Conservation (phyloP, 2,329 filamentous ascomycete genomes). For the Talaromyces sp. region DNA sequence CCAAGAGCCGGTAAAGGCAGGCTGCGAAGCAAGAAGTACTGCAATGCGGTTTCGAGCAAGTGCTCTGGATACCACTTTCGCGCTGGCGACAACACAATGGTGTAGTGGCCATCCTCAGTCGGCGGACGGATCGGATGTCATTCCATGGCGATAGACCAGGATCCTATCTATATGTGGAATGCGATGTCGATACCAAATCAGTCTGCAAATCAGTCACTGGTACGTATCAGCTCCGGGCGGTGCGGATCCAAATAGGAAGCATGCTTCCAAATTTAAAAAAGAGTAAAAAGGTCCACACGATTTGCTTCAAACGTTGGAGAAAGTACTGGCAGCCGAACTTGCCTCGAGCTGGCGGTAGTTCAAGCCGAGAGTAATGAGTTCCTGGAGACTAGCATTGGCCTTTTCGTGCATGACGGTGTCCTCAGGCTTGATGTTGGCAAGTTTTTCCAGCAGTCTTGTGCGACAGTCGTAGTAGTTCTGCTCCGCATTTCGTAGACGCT, state of each 20-base stretch:
- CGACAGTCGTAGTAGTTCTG: conserved; percentile 45
- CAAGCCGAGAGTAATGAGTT: conserved; percentile 43
- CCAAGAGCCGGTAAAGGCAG: not conserved
- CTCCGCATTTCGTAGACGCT: conserved; percentile 44
- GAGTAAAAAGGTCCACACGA: not conserved
- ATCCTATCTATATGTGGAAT: not conserved
- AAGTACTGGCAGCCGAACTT: conserved; percentile 39
- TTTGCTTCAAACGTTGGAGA: conserved; percentile 32
- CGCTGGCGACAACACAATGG: not conserved
- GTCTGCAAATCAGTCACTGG: not conserved
- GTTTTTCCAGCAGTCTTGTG: conserved; percentile 39
- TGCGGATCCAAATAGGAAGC: not conserved
- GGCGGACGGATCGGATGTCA: not conserved
- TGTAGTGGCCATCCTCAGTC: not conserved
- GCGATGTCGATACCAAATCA: not conserved
- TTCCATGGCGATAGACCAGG: not conserved
- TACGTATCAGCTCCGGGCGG: not conserved
- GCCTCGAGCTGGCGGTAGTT: conserved; percentile 46
- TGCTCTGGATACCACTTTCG: conserved; percentile 7
- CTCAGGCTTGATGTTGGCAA: conserved; percentile 41
- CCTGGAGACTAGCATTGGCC: conserved; percentile 46
- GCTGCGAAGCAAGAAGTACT: conserved; percentile 2
- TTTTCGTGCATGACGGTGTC: conserved; percentile 44
- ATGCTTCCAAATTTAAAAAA: not conserved
- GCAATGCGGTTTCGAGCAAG: conserved; percentile 2